Evolutionary conservation across 176 grass and related monocot species (phyloP), one percentile per base, ranked within the genome.

Genomic region (Oryza meridionalis): DNA sequence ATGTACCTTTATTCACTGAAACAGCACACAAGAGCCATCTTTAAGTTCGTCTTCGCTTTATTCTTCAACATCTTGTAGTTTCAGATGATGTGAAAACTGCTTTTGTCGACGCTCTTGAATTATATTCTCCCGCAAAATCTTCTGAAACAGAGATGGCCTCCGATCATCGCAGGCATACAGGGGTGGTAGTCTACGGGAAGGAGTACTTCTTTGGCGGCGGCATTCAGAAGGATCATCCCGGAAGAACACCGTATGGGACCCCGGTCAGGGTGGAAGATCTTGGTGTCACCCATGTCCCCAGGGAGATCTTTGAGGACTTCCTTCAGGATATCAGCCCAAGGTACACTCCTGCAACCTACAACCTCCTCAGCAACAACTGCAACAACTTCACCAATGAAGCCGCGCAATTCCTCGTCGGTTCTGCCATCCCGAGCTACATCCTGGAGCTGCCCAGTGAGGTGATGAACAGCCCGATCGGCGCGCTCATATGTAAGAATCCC

Each of bases 371-470:
- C 40, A 91, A 95, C 86, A 98, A 98, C 75, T 95, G 92, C 81
- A 98, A 95, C 82, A 93, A 93, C 77, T 98, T 98, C 82, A 93
- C 86, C 86, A 92, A 95, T 50, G 96, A 95, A 77, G 89, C 58
- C 15, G 87, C 70, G 11, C 91, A 93, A 47, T 95, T 95, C 64
- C 82, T 98, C 3, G 79, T 90, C 3, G 87, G 89, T 21, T 65
- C 84, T n/a, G 27, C 76, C 0, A 80, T 98, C 11, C 96, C 96
- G 2, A 77, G 73, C 84, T 93, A 95, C 72, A 93, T 98, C 47
- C 93, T 98, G 13, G 75, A 93, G 25, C 90, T 95, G 67, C 93
- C 96, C 0, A 93, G 80, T 26, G 87, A 98, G 22, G 96, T 91
- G 16, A 95, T 93, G 91, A 98, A 69, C 82, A 98, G 84, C 73